Evolutionary conservation across 345 rosid genomes (phyloP).

Genomic region (Laguncularia racemosa): DNA sequence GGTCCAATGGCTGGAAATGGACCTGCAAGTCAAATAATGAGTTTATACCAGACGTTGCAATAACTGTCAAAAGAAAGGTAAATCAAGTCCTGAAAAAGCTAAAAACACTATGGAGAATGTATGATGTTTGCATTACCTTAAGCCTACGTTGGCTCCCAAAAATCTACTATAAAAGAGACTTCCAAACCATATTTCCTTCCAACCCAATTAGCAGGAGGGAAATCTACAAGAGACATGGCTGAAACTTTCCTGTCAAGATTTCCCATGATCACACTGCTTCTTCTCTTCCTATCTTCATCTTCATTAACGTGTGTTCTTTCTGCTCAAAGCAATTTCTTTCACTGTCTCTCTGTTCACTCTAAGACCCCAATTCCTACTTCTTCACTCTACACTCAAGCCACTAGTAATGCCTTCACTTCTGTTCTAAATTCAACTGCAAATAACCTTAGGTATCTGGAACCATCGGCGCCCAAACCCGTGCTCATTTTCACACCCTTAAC

Average conservation of each 20-base stretch:
- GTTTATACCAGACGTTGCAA: too few species aligned
- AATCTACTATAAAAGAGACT: too few species aligned
- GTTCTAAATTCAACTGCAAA: slow-evolving; percentile 43
- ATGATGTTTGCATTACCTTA: slow-evolving; percentile 27
- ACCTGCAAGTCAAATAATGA: too few species aligned
- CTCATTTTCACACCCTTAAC: slow-evolving; percentile 44
- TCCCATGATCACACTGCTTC: slow-evolving; percentile 10
- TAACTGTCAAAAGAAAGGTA: not conserved
- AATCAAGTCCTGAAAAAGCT: not conserved
- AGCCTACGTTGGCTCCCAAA: slow-evolving; percentile 7
- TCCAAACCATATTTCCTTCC: too few species aligned
- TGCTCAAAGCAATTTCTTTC: slow-evolving; percentile 31
- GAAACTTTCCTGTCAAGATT: not conserved
- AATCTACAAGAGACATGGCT: too few species aligned
- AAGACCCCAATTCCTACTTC: slow-evolving; percentile 13
- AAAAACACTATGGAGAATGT: not conserved
- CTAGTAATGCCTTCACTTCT: slow-evolving; percentile 25
- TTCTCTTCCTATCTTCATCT: slow-evolving; percentile 6
- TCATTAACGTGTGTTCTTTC: slow-evolving; percentile 9
- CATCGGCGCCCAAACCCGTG: slow-evolving; percentile 44
- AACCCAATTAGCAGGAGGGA: not conserved
- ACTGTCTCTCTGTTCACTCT: slow-evolving; percentile 33
- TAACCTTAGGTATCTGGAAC: slow-evolving; percentile 37
- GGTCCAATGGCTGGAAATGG: too few species aligned
- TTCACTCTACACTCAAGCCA: slow-evolving; percentile 24